phyloP scores from a whole-genome alignment of 495 filamentous ascomycete species.

The Pseudevernia furfuracea region DNA sequence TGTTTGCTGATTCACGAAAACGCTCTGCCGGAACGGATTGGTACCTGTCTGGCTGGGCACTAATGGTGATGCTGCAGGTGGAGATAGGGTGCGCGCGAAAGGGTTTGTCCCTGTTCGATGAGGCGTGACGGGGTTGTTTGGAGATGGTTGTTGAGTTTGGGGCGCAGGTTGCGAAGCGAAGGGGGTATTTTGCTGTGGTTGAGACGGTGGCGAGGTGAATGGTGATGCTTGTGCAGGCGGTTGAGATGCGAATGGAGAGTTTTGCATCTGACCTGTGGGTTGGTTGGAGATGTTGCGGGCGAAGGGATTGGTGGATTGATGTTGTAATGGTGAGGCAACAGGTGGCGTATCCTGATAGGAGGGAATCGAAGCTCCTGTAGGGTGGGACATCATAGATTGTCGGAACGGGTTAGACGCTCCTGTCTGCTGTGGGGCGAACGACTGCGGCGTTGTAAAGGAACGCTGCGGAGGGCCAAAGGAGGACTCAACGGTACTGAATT shows the following conservation, averaged over 20 bases:
- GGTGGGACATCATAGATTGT: conserved; percentile 66
- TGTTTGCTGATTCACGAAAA: conserved; percentile 79
- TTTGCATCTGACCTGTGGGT: conserved; percentile 25
- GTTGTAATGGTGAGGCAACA: conserved; percentile 39
- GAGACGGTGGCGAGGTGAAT: conserved; percentile 9
- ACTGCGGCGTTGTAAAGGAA: conserved; percentile 25
- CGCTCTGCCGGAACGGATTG: conserved; percentile 87
- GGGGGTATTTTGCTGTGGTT: conserved; percentile 24
- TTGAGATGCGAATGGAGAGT: conserved; percentile 31
- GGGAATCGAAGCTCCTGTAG: conserved; percentile 38
- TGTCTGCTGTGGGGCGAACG: conserved; percentile 31
- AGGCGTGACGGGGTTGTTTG: conserved; percentile 42
- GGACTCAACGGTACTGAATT: conserved; percentile 19
- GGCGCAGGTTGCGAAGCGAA: conserved; percentile 37
- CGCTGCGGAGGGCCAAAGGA: conserved; percentile 27
- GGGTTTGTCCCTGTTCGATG: conserved; percentile 39
- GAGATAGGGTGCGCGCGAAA: conserved; percentile 41
- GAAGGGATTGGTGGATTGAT: conserved; percentile 83
- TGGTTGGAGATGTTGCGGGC: conserved; percentile 46
- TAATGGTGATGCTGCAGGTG: conserved; percentile 43
- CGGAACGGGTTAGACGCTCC: conserved; percentile 73
- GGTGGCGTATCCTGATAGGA: conserved; percentile 32
- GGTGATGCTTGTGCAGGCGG: conserved; percentile 17
- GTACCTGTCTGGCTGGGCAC: conserved; percentile 73
- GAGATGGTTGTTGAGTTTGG: conserved; percentile 28